These are phyloP conservation scores for Hyaloperonospora arabidopsidis DNA, from an alignment of 352 stramenopile genomes.

Conservation along the genomic window DNA sequence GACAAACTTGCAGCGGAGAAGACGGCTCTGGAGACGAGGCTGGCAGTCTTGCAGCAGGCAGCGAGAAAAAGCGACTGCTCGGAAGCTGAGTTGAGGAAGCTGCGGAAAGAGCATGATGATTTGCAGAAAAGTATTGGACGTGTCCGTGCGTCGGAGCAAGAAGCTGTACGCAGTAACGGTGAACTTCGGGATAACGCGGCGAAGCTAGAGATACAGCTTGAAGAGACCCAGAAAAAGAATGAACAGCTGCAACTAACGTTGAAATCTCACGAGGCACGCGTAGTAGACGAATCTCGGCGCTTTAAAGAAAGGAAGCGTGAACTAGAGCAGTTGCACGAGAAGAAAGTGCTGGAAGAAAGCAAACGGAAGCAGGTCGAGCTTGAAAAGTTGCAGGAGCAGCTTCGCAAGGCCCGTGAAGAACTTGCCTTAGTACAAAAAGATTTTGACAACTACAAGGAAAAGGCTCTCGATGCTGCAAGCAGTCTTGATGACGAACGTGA, in stretches of 20 bases:
- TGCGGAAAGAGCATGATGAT: conserved; percentile 25
- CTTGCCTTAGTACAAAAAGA: conserved; percentile 42
- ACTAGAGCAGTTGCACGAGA: conserved; percentile 51
- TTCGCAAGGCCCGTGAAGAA: conserved; percentile 44
- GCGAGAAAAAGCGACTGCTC: conserved; percentile 30
- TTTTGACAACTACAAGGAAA: conserved; percentile 40
- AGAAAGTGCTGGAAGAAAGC: conserved; percentile 46
- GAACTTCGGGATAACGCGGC: conserved; percentile 31
- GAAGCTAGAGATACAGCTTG: conserved; percentile 44
- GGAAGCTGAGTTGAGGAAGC: conserved; percentile 31
- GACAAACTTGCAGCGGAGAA: conserved; percentile 30
- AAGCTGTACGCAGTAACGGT: conserved; percentile 24
- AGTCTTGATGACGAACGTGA: conserved; percentile 51
- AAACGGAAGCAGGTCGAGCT: conserved; percentile 47
- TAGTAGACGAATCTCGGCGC: conserved; percentile 40
- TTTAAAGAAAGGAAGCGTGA: conserved; percentile 68
- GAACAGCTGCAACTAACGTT: conserved; percentile 54
- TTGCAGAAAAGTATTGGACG: conserved; percentile 29
- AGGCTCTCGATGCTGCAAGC: conserved; percentile 31
- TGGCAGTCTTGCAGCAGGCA: conserved; percentile 32
- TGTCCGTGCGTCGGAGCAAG: conserved; percentile 33
- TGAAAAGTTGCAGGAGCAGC: conserved; percentile 42
- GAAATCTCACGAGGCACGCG: conserved; percentile 38
- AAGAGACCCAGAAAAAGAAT: conserved; percentile 45
- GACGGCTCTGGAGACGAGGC: conserved; percentile 26